Evolutionary conservation across 257 asterid species (phyloP).

Genomic region (Thymus quinquecostatus): DNA sequence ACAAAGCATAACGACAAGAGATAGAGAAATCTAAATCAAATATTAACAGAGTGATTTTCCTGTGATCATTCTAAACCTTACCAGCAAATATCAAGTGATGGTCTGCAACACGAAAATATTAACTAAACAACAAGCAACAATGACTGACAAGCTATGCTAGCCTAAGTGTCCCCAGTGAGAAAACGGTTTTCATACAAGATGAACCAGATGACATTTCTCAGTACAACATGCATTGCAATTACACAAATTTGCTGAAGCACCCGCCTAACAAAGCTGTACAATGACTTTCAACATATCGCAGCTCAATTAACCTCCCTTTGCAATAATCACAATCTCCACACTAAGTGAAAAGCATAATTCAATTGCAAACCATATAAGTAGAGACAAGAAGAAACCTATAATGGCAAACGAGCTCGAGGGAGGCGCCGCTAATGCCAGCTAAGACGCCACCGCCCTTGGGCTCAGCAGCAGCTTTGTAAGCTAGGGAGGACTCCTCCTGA

Average conservation of each 20-base stretch:
- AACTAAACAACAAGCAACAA: not conserved
- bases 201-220: not conserved
- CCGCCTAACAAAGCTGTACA: not conserved
- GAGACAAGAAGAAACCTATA: slow-evolving; percentile 56
- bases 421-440: slow-evolving; percentile 81
- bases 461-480: slow-evolving; percentile 48
- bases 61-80: not conserved
- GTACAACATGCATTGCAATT: not conserved
- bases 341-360: slow-evolving; percentile 12
- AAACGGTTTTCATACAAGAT: not conserved
- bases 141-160: not conserved
- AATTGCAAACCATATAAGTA: not conserved
- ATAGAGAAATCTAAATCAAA: not conserved
- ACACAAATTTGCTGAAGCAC: not conserved
- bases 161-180: not conserved
- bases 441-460: slow-evolving; percentile 81
- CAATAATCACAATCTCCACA: not conserved
- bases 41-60: not conserved
- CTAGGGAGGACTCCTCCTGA: slow-evolving; percentile 58
- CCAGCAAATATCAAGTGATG: slow-evolving; percentile 1
- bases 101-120: not conserved
- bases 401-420: slow-evolving; percentile 84
- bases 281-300: not conserved
- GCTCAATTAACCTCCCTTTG: slow-evolving; percentile 4
- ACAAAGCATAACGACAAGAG: not conserved